Evolutionary conservation across 1,284 basidiomycete genomes (phyloP), one percentile per base, ranked within the genome.

Genomic region (Tranzscheliella williamsii): DNA sequence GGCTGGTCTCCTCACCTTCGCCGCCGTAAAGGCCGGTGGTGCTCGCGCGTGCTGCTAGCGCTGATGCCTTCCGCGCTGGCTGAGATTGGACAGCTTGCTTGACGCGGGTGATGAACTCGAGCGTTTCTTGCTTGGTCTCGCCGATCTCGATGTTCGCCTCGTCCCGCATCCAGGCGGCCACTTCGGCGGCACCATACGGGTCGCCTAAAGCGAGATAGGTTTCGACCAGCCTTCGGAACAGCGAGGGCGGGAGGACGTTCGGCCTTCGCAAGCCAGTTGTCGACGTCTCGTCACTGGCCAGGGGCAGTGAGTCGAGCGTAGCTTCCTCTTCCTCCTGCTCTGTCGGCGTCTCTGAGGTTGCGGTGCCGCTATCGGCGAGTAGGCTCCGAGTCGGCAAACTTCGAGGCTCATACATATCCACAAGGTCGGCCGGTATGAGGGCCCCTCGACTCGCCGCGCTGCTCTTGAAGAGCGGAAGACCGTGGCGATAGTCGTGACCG

Each of bases 111-210:
- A 53, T 53, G 31, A 63, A 63, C 8, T 38, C 33, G 9, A 16
- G n/a, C 3, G 38, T 29, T 16, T 49, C 53, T 4, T 34, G 22
- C 8, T 26, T 18, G 1, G 31, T 35, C 5, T 27, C 27, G 4
- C 31, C 53, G 1, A 63, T 23, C 12, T 52, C 49, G 12, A 57
- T 32, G 16, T 46, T 42, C n/a, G 53, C 60, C 31, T 63, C 60
- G 36, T 63, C 60, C 23, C 60, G 53, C 60, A 63, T 63, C 60
- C 60, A 63, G 6, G 46, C 52, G 24, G 60, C 60, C 24, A 57
- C 49, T 29, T 63, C 60, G 16, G 53, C 60, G 6, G 60, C 60
- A 8, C 60, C 60, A 15, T 40, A 37, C 0, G 29, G 38, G n/a
- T 63, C 60, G 3, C 45, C 60, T 3, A 56, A 24, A 13, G 35